Base-by-base conservation (phyloP, 2,329 filamentous ascomycete species). In the Ampelomyces quisqualis region DNA sequence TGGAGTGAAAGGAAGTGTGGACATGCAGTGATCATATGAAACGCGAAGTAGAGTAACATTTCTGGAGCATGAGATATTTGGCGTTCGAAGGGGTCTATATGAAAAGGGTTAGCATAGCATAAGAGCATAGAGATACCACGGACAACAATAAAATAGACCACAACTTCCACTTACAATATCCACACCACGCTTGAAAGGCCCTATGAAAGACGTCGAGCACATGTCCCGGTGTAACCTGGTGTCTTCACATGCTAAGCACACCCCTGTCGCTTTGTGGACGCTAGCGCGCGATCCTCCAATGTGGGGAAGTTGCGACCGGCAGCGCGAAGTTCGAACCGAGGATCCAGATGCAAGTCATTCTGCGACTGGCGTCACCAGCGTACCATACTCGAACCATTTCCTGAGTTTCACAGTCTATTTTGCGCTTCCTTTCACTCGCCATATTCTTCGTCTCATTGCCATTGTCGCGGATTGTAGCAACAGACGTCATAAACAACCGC, bases 321-420 rank as follows among this genome's bases (percentile, higher is more conserved):
- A 53, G 54, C 43, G 57, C 61, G 61, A 64, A 57, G 60, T n/a
- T 8, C 57, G 53, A 60, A 61, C 63, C 63, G 61, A 65, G 63
- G 63, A 53, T 57, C n/a, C 58, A 58, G 50, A 54, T 54, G 50
- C 47, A 36, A 47, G 26, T 20, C 34, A 33, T 43, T 44, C 43
- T 47, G 45, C 47, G 34, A 45, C 40, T 51, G 28, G 47, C 50
- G 38, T 46, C 40, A 32, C 45, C 51, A 42, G 41, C 11, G 43
- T 45, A 45, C 47, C 40, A 26, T 48, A 46, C 46, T 42, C 49
- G 40, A 34, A 39, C 38, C 43, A 43, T 32, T 34, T 44, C 36
- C 36, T 43, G 34, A 21, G 17, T 14, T 17, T 31, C 28, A 39
- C 27, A 29, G 15, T 30, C 27, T 40, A 5, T 22, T 38, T 23